Conservation (phyloP, 306 rosid species). For the Sesbania bispinosa region DNA sequence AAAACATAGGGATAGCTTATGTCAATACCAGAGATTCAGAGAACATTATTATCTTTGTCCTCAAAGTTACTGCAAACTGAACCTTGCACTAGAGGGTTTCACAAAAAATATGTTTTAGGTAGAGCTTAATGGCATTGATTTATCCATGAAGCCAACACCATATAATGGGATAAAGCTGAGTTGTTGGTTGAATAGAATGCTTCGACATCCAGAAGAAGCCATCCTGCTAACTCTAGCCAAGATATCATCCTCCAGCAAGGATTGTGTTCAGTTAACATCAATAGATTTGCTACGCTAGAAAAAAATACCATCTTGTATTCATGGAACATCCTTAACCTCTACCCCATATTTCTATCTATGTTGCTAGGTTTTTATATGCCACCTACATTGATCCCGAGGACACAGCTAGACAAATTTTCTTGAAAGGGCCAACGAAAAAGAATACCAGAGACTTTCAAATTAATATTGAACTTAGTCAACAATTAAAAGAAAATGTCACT, state of each 20-base stretch:
- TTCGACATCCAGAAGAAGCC: not conserved
- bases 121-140: not conserved
- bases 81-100: not conserved
- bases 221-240: not conserved
- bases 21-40: not conserved
- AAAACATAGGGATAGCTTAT: not conserved
- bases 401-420: not conserved
- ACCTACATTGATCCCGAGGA: not conserved
- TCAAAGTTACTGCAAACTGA: not conserved
- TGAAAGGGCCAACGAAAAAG: not conserved
- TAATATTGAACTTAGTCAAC: not conserved
- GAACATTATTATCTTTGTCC: constrained; percentile 10
- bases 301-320: not conserved
- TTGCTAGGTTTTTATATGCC: not conserved
- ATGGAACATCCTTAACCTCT: not conserved
- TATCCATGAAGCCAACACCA: not conserved
- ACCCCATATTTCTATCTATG: not conserved
- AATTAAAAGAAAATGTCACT: not conserved
- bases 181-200: not conserved
- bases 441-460: not conserved
- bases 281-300: not conserved
- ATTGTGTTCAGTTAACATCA: not conserved
- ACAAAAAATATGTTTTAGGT: not conserved
- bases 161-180: not conserved
- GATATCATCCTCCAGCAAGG: not conserved